These are phyloP conservation scores for Penicillium bialowiezense DNA, from an alignment of 495 filamentous ascomycete genomes.

Conservation along the genomic window DNA sequence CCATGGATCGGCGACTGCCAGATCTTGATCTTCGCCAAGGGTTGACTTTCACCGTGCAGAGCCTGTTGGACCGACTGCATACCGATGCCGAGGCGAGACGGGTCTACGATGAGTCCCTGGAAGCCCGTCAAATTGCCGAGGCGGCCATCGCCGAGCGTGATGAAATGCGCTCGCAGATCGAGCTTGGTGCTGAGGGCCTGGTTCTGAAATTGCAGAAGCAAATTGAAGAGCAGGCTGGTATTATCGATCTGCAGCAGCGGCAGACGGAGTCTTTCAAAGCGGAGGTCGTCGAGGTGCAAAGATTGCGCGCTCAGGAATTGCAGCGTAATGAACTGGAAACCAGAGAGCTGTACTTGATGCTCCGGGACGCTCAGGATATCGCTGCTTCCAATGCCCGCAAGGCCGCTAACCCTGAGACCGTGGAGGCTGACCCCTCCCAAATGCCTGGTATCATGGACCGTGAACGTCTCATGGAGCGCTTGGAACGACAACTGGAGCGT, in stretches of 20 bases:
- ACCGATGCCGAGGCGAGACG: constrained; percentile 93
- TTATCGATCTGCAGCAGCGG: constrained; percentile 84
- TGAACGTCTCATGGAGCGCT: constrained; percentile 82
- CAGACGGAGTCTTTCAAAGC: constrained; percentile 84
- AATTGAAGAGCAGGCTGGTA: constrained; percentile 82
- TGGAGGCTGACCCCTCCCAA: constrained; percentile 63
- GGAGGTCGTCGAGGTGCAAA: constrained; percentile 83
- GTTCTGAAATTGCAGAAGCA: constrained; percentile 92
- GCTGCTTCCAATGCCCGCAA: constrained; percentile 84
- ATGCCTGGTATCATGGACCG: constrained; percentile 93
- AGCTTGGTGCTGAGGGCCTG: constrained; percentile 88
- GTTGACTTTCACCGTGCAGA: constrained; percentile 96
- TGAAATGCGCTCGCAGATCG: constrained; percentile 90
- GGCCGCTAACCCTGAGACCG: constrained; percentile 33
- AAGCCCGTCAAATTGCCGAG: constrained; percentile 88
- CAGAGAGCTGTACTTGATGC: constrained; percentile 95
- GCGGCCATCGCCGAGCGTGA: constrained; percentile 93
- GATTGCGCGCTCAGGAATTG: constrained; percentile 83
- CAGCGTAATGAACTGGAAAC: constrained; percentile 96
- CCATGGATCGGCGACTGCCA: constrained; percentile 93
- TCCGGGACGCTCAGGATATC: constrained; percentile 94
- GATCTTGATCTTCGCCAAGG: constrained; percentile 98
- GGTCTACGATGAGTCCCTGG: constrained; percentile 83
- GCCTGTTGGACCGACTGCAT: constrained; percentile 87
- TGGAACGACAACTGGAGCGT: constrained; percentile 91